Evolutionary conservation across 345 rosid genomes (phyloP).

Genomic region (Xanthoceras sorbifolium): DNA sequence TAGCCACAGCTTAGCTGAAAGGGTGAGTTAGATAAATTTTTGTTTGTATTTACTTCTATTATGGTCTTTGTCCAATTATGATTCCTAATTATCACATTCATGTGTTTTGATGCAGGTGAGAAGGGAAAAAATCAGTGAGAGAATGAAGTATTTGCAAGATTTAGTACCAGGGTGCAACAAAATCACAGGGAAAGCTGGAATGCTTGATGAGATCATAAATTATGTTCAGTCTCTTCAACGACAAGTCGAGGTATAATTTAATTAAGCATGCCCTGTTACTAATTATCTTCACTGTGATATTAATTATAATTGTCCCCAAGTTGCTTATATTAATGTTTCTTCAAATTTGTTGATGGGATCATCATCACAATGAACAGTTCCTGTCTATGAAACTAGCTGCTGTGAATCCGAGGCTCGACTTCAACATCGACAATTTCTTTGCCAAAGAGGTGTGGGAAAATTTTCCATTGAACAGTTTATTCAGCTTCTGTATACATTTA

Average conservation of each 20-base stretch:
- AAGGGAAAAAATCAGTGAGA: slow-evolving; percentile 81
- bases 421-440: slow-evolving; percentile 50
- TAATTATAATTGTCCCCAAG: too few relatives aligned
- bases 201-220: slow-evolving; percentile 85
- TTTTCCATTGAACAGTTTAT: not conserved
- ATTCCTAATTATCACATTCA: not conserved
- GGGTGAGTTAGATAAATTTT: slow-evolving; percentile 59
- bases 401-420: slow-evolving; percentile 61
- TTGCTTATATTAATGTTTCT: not conserved
- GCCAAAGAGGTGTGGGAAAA: slow-evolving; percentile 50
- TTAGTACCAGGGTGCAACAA: slow-evolving; percentile 79
- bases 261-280: not conserved
- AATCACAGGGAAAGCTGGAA: slow-evolving; percentile 77
- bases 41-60: not conserved
- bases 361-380: slow-evolving; percentile 45
- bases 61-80: not conserved
- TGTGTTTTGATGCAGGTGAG: slow-evolving; percentile 54
- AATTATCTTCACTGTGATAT: not conserved
- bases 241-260: slow-evolving; percentile 63
- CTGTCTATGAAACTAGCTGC: slow-evolving; percentile 73
- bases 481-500: not conserved
- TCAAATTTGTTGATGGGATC: not conserved
- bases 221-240: slow-evolving; percentile 81
- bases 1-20: slow-evolving; percentile 96
- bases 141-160: slow-evolving; percentile 84